Evolutionary conservation across 1,139 yeast species (phyloP), one percentile per base, ranked within the genome.

Genomic region (Arxiozyma telluris): DNA sequence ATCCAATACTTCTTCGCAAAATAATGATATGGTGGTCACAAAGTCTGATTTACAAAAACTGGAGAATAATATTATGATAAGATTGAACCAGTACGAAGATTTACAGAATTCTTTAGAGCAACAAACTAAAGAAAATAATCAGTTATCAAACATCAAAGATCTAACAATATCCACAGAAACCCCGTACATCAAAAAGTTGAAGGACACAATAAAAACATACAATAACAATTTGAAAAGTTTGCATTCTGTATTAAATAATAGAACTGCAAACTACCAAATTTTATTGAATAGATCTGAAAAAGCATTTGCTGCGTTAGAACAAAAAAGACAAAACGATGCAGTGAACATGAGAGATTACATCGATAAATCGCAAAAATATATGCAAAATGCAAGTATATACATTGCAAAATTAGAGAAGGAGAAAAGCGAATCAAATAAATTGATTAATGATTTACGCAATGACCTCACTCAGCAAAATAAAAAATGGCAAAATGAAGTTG

Each of bases 41-140:
- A 46, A 46, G 21, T 2, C 39, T 4, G 22, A 11, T 21, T 21
- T 46, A 38, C 11, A 21, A 15, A 38, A 46, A 34, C 15, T 48
- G 21, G 50, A 48, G 30, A 25, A 11, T 6, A 30, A 38, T 18
- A 20, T 48, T 3, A 20, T 23, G 25, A 22, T 42, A 1, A 47
- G 52, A 30, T 23, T 53, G 22, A 23, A 47, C 2, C 41, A 46
- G 38, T 53, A 47, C 41, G 47, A 50, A 27, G 23, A 42, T 8
- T 22, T 53, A 22, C 51, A 53, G 22, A 45, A n/a, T 4, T 18
- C 41, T 12, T 47, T 55, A 25, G 21, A 44, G 17, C 46, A 52
- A 21, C 18, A 44, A 41, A n/a, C 50, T 5, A 41, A 49, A 18
- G 45, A 41, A 20, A 15, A 34, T 6, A 20, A 18, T 2, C 45